phyloP scores from a whole-genome alignment of 23 red algal species.

The Gracilariopsis chorda region DNA sequence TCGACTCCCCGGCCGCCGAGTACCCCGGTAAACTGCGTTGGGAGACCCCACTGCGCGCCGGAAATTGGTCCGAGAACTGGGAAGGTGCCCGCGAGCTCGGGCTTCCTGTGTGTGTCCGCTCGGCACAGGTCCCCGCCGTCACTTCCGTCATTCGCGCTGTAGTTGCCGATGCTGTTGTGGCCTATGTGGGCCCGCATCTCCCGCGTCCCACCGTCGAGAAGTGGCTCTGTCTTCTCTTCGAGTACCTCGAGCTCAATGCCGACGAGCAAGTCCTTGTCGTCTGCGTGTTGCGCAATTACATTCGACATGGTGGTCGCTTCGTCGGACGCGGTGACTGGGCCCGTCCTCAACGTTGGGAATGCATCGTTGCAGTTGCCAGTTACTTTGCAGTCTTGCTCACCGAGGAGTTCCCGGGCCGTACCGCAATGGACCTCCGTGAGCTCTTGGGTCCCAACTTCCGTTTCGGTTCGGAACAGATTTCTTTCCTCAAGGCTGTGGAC shows the following conservation, averaged over 20 bases:
- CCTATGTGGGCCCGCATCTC: slow-evolving; percentile 62
- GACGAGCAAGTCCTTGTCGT: slow-evolving; percentile 89
- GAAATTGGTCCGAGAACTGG: slow-evolving; percentile 74
- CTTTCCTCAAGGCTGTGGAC: slow-evolving; percentile 79
- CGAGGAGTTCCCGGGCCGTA: slow-evolving; percentile 94
- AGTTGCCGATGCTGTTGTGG: slow-evolving; percentile 69
- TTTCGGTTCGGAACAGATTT: slow-evolving; percentile 70
- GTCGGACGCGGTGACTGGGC: slow-evolving; percentile 51
- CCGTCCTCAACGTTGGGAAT: slow-evolving; percentile 90
- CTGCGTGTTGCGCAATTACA: slow-evolving; percentile 70
- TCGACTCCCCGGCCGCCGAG: slow-evolving; percentile 24
- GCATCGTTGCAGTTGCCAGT: slow-evolving; percentile 83
- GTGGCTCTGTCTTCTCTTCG: slow-evolving; percentile 87
- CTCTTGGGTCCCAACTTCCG: slow-evolving; percentile 85
- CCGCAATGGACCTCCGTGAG: slow-evolving; percentile 82
- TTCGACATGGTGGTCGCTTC: slow-evolving; percentile 21
- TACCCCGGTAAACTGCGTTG: slow-evolving; percentile 63
- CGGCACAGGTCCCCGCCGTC: slow-evolving; percentile 9
- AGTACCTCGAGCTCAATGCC: slow-evolving; percentile 90
- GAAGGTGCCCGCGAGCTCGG: slow-evolving; percentile 58
- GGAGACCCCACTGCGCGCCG: slow-evolving; percentile 63
- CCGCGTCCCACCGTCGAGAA: slow-evolving; percentile 84
- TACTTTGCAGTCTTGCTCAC: slow-evolving; percentile 87
- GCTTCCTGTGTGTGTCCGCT: slow-evolving; percentile 17
- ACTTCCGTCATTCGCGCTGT: slow-evolving; percentile 18